These are phyloP conservation scores for Xanthoconium purpureum DNA, from an alignment of 768 basidiomycete genomes.

Conservation along the genomic window DNA sequence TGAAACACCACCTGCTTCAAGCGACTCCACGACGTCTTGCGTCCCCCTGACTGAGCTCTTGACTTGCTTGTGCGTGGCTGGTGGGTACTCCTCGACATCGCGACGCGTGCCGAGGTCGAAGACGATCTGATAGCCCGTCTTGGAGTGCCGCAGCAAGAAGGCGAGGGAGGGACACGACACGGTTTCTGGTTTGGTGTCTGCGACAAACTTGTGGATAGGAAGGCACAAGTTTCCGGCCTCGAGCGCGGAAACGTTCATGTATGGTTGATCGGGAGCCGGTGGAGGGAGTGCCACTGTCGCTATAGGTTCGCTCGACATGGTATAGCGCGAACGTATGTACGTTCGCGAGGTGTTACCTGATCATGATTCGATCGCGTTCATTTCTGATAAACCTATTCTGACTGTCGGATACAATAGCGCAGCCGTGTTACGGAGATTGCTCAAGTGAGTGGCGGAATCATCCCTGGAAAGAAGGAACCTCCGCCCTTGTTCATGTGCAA, in stretches of 20 bases:
- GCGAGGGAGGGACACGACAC: slow-evolving; percentile 44
- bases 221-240: slow-evolving; percentile 47
- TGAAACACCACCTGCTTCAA: slow-evolving; percentile 45
- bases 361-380: too few species aligned
- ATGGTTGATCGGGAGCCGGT: slow-evolving; percentile 40
- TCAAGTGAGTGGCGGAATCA: too few species aligned
- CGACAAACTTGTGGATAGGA: slow-evolving; percentile 15
- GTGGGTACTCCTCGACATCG: slow-evolving; percentile 43
- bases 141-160: slow-evolving; percentile 51
- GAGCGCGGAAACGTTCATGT: slow-evolving; percentile 53
- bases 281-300: neutral
- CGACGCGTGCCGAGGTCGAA: slow-evolving; percentile 58
- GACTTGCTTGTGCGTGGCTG: slow-evolving; percentile 25
- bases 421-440: too few species aligned
- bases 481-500: neutral
- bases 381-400: too few species aligned
- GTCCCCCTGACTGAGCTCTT: slow-evolving; percentile 7
- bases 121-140: slow-evolving; percentile 36
- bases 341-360: too few species aligned
- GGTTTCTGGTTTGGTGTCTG: slow-evolving; percentile 22
- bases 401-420: too few species aligned
- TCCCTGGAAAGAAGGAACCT: too few species aligned
- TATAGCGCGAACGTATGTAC: too few species aligned
- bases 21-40: slow-evolving; percentile 44
- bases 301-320: too few species aligned